phyloP scores from a whole-genome alignment of 345 rosid species.

The Alliaria petiolata region DNA sequence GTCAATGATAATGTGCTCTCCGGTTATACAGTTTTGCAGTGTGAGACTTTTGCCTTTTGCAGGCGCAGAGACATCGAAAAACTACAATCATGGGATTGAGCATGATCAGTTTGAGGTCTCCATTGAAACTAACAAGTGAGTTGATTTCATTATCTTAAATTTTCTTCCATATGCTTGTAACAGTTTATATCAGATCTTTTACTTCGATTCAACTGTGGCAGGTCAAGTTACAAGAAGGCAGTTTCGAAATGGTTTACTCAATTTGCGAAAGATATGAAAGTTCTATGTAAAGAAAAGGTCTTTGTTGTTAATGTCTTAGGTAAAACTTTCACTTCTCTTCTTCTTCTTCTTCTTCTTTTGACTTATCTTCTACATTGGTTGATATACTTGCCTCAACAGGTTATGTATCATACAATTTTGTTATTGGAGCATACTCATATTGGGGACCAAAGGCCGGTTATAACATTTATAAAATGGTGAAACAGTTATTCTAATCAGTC shows the following conservation, averaged over 20 bases:
- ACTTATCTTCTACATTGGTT: background rate
- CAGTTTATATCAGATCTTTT: background rate
- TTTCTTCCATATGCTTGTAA: background rate
- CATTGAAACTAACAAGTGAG: slow-evolving; percentile 14
- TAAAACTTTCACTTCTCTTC: background rate
- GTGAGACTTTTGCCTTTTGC: slow-evolving; percentile 4
- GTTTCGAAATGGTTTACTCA: slow-evolving; percentile 3
- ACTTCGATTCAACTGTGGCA: background rate
- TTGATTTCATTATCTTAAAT: background rate
- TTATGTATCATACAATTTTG: slow-evolving; percentile 82
- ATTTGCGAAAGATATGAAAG: slow-evolving; percentile 20
- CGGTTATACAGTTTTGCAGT: background rate
- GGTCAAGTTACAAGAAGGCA: background rate
- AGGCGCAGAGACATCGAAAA: background rate
- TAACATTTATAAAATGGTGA: slow-evolving; percentile 73
- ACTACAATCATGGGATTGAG: slow-evolving; percentile 11
- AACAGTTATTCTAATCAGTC: background rate
- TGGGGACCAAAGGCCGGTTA: slow-evolving; percentile 99
- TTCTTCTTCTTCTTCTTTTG: background rate
- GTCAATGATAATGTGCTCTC: background rate
- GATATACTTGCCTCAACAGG: slow-evolving; percentile 1
- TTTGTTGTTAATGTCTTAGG: slow-evolving; percentile 30
- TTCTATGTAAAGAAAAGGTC: slow-evolving; percentile 16
- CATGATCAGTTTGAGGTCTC: slow-evolving; percentile 6
- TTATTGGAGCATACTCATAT: slow-evolving; percentile 92